Evolutionary conservation across 2,329 filamentous ascomycete genomes (phyloP), one percentile per base, ranked within the genome.

Genomic region (Gyromitra esculenta): DNA sequence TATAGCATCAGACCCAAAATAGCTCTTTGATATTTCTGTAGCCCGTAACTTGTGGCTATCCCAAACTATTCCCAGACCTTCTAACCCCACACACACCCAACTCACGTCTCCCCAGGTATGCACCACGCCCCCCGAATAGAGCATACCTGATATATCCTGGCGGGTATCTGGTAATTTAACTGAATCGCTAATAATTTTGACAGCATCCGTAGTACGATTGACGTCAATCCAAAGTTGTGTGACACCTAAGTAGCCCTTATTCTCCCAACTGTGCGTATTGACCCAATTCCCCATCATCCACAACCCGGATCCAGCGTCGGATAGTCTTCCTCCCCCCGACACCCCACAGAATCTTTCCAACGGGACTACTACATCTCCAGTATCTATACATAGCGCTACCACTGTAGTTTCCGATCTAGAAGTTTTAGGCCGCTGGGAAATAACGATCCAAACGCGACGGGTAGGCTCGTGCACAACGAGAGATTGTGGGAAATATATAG

Each of bases 381-480:
- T 65, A 41, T 71, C 59, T n/a, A 70, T 7, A 15, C 57, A 65
- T 25, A 52, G 35, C 18, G 59, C 31, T 18, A 25, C 18, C 8
- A 65, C 54, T 1, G 9, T 18, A 11, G 31, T 25, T 5, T n/a
- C n/a, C 5, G 25, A 11, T n/a, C 2, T 37, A 6, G 8, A 8
- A 11, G 25, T 13, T 1, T 1, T 8, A 1, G 43, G 2, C 5
- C 35, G 9, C 25, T 31, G 2, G 6, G 2, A 5, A 1, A 5
- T 6, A n/a, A 73, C 31, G 3, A 60, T 52, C 70, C 70, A 73
- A 11, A 66, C 39, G 11, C 62, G 50, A 8, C 35, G 60, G 31
- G 65, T 64, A 8, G 39, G 25, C 11, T 69, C 72, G 21, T 75
- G 57, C 13, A 75, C 59, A 37, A 75, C 43, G 15, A 75, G 31